Evolutionary conservation across 768 basidiomycete species (phyloP), one percentile per base, ranked within the genome.

Genomic region (Suillus luteus): DNA sequence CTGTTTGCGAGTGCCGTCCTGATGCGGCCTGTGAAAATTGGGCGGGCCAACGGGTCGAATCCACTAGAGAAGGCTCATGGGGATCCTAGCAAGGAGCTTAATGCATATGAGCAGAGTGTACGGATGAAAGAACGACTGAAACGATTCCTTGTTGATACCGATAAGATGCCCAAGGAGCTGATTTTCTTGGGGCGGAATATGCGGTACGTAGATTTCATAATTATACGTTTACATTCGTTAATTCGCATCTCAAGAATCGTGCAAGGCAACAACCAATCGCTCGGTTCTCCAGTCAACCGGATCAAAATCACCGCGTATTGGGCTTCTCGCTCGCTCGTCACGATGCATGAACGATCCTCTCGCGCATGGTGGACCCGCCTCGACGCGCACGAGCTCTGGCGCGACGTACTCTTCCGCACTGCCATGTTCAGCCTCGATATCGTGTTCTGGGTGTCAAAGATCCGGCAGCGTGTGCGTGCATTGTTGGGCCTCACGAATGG

Each of bases 301-400:
- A 89, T 97, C 77, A 95, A 93, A 74, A 91, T 96, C 61, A 93
- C 91, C 0, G 94, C 91, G 0, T 85, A 84, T 72, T 93, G 87
- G 85, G 95, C 93, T 33, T 88, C 92, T 5, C 81, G 82, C 27
- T 89, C 90, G 5, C 80, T 91, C 6, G 76, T 81, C 11, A 76
- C 78, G n/a, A 76, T 80, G 35, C 68, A 79, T 17, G 68, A 81
- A 64, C 79, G 86, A 40, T 58, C 57, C 1, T 19, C 40, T 58
- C 40, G 11, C 17, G 24, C 17, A 27, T 58, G 57, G 57, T 58
- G 40, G 40, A 5, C 17, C 17, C 57, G 19, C 24, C 6, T 58
- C 2, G 37, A 41, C 17, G 43, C 85, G 1, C 73, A 72, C 46
- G 88, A 89, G 70, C 84, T 83, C 69, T 84, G 79, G 74, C 79